Percentiles rank a stretch among this genome's conserved stretches.
Evolutionary conservation across 2,329 filamentous ascomycete genomes (phyloP).

Genomic region (Septoria linicola): DNA sequence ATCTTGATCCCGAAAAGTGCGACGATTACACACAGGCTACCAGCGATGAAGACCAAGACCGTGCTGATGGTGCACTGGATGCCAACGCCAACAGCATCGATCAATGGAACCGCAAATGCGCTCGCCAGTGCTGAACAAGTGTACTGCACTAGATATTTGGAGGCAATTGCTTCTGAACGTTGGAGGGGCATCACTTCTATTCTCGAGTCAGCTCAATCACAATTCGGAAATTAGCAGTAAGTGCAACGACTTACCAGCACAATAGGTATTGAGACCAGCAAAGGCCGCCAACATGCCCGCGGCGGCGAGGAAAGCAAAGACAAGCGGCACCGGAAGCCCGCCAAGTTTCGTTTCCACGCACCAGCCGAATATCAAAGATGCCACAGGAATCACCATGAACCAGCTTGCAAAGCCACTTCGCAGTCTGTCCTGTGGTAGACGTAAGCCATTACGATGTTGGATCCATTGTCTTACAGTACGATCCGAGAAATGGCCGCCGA

Average conservation of each 20-base stretch:
- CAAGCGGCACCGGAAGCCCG: slow-evolving; percentile 59
- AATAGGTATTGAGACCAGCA: slow-evolving; percentile 72
- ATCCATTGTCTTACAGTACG: slow-evolving; percentile 64
- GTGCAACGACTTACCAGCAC: slow-evolving; percentile 48
- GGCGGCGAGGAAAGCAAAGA: slow-evolving; percentile 69
- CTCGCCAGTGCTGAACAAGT: slow-evolving; percentile 67
- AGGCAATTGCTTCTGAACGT: slow-evolving; percentile 66
- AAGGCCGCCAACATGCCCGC: slow-evolving; percentile 70
- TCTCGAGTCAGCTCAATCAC: not conserved
- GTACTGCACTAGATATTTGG: slow-evolving; percentile 75
- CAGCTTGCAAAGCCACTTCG: slow-evolving; percentile 57
- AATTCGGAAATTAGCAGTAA: no score
- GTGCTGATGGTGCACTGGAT: slow-evolving; percentile 43
- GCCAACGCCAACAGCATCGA: slow-evolving; percentile 69
- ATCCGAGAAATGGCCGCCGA: slow-evolving; percentile 68
- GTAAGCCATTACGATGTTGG: slow-evolving; percentile 52
- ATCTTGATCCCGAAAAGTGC: slow-evolving; percentile 23
- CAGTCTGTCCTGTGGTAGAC: slow-evolving; percentile 66
- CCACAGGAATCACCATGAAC: slow-evolving; percentile 54
- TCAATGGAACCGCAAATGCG: slow-evolving; percentile 67
- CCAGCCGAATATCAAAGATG: slow-evolving; percentile 67
- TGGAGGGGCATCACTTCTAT: slow-evolving; percentile 68
- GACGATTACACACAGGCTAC: slow-evolving; percentile 18
- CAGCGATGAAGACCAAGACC: slow-evolving; percentile 24
- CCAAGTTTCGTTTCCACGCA: slow-evolving; percentile 53